Evolutionary conservation across 2,329 filamentous ascomycete species (phyloP).

Genomic region (Coniochaeta pulveracea): DNA sequence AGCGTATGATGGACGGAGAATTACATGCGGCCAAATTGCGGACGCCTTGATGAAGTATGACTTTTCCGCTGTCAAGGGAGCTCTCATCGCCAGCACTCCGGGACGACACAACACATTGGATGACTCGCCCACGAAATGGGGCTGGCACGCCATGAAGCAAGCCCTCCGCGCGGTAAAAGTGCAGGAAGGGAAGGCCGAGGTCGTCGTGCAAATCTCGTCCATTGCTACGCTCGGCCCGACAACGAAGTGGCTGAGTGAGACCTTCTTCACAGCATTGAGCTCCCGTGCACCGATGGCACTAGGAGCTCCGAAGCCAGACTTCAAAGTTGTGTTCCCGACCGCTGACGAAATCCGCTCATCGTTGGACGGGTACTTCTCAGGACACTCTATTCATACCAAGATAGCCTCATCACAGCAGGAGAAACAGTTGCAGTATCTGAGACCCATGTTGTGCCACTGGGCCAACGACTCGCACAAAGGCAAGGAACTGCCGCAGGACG

Average conservation of each 20-base stretch:
- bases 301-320: constrained; percentile 29
- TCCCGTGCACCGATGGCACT: constrained; percentile 13
- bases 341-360: constrained; percentile 65
- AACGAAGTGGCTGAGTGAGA: constrained; percentile 60
- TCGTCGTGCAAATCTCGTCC: constrained; percentile 63
- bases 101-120: constrained; percentile 45
- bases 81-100: constrained; percentile 70
- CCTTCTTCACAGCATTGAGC: constrained; percentile 42
- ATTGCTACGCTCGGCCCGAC: constrained; percentile 66
- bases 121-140: constrained; percentile 50
- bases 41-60: constrained; percentile 51
- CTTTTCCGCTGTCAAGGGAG: constrained; percentile 57
- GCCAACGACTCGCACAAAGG: constrained; percentile 42
- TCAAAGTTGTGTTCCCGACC: constrained; percentile 73
- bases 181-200: constrained; percentile 25
- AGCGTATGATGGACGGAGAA: constrained; percentile 51
- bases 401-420: constrained; percentile 56
- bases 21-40: constrained; percentile 42
- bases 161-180: constrained; percentile 44
- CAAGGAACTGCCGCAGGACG: constrained; percentile 16
- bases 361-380: constrained; percentile 67
- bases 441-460: constrained; percentile 66
- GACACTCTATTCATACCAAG: constrained; percentile 73
- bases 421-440: constrained; percentile 64
- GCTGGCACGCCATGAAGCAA: constrained; percentile 59